A percentile compares a stretch with the other conserved stretches of the same genome.
phyloP scores from a whole-genome alignment of 306 rosid species.

The Cucurbita maxima region DNA sequence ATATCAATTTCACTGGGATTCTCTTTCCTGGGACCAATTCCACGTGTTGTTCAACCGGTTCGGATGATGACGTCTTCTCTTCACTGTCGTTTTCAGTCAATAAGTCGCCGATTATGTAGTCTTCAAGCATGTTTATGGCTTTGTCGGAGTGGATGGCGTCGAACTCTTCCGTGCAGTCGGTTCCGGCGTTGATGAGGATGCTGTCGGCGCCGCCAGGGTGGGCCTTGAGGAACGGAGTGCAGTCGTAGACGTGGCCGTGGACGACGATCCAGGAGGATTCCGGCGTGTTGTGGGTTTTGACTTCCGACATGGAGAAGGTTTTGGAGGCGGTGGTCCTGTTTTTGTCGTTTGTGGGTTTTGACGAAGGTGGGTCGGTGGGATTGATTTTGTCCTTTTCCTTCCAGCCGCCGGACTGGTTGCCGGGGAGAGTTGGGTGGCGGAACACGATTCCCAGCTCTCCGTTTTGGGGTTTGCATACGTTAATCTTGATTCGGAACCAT shows the following conservation, averaged over 20 bases:
- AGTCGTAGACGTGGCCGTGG: conserved; percentile 50
- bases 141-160: conserved; percentile 85
- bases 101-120: conserved; percentile 48
- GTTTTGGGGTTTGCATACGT: conserved; percentile 39
- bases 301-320: conserved; percentile 36
- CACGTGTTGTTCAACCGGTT: background rate
- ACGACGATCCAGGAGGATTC: conserved; percentile 66
- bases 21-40: conserved; percentile 49
- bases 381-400: background rate
- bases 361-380: background rate
- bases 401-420: conserved; percentile 83
- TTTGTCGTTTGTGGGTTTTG: conserved; percentile 9
- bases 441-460: conserved; percentile 61
- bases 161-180: conserved; percentile 78
- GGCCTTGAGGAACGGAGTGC: conserved; percentile 55
- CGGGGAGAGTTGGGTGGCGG: conserved; percentile 71
- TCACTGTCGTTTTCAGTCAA: conserved; percentile 26
- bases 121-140: conserved; percentile 59
- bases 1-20: conserved; percentile 39
- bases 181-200: conserved; percentile 82
- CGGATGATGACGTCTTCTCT: conserved; percentile 1
- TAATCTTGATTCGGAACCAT: conserved; percentile 62
- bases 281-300: conserved; percentile 31
- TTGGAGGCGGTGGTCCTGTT: conserved; percentile 4
- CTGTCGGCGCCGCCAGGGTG: conserved; percentile 85